Conservation (phyloP, 2,329 filamentous ascomycete genomes). For the Pestalotiopsis sp. region DNA sequence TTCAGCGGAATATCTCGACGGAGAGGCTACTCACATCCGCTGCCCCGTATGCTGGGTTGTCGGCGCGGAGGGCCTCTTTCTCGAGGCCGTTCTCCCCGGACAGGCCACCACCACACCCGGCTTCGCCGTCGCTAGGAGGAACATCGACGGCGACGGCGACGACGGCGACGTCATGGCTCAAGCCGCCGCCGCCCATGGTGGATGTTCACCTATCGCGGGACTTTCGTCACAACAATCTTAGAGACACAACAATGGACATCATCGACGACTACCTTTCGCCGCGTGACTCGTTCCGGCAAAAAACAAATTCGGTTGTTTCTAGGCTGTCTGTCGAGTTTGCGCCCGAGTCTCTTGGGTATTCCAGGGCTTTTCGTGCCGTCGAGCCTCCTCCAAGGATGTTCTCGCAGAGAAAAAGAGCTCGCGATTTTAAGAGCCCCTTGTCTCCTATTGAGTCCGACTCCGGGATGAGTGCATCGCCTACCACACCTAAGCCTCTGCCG, state of each 20-base stretch:
- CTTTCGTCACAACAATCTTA: neutral
- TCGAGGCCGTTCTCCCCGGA: neutral
- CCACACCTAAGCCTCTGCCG: neutral
- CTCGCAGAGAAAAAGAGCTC: neutral
- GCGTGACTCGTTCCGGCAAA: neutral
- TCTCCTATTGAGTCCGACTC: slow-evolving; percentile 5
- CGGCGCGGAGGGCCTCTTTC: slow-evolving; percentile 3
- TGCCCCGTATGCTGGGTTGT: neutral
- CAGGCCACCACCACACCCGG: neutral
- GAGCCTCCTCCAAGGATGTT: neutral
- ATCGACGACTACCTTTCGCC: slow-evolving; percentile 10
- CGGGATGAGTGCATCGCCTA: neutral
- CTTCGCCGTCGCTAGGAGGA: neutral
- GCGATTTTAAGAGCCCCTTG: neutral
- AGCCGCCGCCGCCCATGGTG: neutral
- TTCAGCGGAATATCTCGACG: neutral
- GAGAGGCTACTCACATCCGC: neutral
- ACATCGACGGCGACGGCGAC: neutral
- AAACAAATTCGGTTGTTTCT: neutral
- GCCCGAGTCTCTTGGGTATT: neutral
- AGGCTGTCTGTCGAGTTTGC: slow-evolving; percentile 9
- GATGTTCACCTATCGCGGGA: slow-evolving; percentile 9
- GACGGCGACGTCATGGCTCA: neutral
- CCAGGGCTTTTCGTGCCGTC: slow-evolving; percentile 1
- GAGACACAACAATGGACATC: slow-evolving; percentile 4